Evolutionary conservation across 352 stramenopile species (phyloP), one percentile per base, ranked within the genome.

Genomic region (Phytophthora macrochlamydospora): DNA sequence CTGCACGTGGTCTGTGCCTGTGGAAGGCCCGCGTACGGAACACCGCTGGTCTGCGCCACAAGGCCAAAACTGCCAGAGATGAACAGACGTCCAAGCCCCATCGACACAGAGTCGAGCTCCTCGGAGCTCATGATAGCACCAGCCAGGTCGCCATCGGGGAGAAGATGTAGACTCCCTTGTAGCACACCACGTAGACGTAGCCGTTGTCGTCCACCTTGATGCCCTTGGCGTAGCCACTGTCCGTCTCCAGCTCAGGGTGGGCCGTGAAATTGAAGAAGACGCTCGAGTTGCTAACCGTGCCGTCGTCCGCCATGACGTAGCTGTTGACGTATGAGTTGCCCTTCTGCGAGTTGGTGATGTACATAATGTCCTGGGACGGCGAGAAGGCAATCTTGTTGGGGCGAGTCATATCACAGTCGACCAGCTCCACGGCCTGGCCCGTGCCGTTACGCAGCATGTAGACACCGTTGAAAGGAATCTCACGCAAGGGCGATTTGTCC

Each of bases 331-430:
- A 94, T 56, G 85, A 87, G 69, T 92, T 85, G 61, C 71, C 72
- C 68, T 81, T 87, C 62, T 86, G 81, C 57, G 85, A 89, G 75
- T 94, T 94, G 30, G 78, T 90, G 55, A 92, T 78, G 72, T 94
- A 94, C 79, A 94, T 89, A 43, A 80, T 63, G 60, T 91, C 79
- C 46, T 90, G 70, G 33, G 81, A 59, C 7, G 85, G 83, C 18
- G 83, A 91, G 59, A 94, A 92, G 18, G 85, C 85, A 40, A 94
- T 91, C 70, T 92, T 91, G 73, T 92, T 92, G n/a, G 85, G 85
- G 8, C 85, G 83, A 43, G 85, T 85, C 82, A 94, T 91, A 52
- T 75, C 74, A 51, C 83, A 91, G 45, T 94, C 85, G 42, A 92
- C 54, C 18, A 90, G 76, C 51, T 86, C 72, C 30, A 92, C 76